Evolutionary conservation across 129 eudicot species (phyloP), one percentile per base, ranked within the genome.

Genomic region (Flaveria trinervia): DNA sequence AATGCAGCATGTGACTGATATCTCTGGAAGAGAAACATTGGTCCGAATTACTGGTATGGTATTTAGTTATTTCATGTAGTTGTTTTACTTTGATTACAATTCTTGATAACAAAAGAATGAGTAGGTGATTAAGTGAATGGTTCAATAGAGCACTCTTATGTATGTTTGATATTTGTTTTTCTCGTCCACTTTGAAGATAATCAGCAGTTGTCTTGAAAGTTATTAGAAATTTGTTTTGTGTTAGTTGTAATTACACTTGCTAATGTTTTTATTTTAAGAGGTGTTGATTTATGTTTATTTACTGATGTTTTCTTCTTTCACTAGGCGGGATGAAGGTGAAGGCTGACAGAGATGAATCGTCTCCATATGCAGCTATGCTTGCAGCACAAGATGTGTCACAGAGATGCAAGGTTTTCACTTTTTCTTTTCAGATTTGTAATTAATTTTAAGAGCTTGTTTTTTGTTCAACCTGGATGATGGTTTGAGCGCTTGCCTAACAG

Each of bases 351-450:
- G 68, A 62, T 28, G 68, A 62, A 62, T 62, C 68, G 9, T 62
- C 68, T 23, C 68, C 68, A 4, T 62, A 62, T 15, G 68, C 68
- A 23, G 68, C 68, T 62, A 62, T 62, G 68, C 68, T 62, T 62
- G 68, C 68, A 10, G 68, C 68, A 28, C 68, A 62, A 62, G 68
- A 62, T 26, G 68, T 62, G 2, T 28, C 68, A 9, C 2, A 2
- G 18, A 33, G 68, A 1, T 62, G 68, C 68, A 62, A 62, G 68
- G 68, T 62, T 11, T 49, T 3, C 12, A 30, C 39, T n/a, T 20
- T 15, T 28, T 5, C 1, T 3, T 64, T 13, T 13, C 7, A 3
- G 7, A 13, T 12, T 15, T 30, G 44, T 13, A 4, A 1, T 26
- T 26, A 15, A 0, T 64, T 1, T 13, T 30, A 30, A 7, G 10